Evolutionary conservation across 495 filamentous ascomycete species (phyloP).

Genomic region (Astrothelium subdiscretum): DNA sequence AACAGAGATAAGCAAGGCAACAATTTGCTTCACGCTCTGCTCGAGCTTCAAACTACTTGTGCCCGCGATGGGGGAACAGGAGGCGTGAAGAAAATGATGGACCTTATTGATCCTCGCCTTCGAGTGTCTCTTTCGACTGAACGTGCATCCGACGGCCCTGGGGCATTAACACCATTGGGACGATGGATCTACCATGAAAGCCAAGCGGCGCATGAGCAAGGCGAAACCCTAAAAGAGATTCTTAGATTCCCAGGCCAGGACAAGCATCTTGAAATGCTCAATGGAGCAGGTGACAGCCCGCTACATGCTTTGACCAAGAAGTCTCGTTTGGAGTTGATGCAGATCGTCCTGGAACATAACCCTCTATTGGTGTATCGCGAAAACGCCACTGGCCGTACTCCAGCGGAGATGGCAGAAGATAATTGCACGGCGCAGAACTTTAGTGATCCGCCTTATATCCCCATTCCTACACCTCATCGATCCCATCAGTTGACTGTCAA

Average conservation of each 20-base stretch:
- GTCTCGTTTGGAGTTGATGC: not conserved
- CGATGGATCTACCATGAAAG: constrained; percentile 23
- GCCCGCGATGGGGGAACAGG: constrained; percentile 1
- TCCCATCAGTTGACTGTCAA: not conserved
- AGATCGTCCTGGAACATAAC: constrained; percentile 39
- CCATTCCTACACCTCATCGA: not conserved
- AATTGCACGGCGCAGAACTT: constrained; percentile 32
- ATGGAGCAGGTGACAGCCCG: constrained; percentile 55
- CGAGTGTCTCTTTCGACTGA: constrained; percentile 35
- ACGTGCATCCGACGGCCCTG: constrained; percentile 30
- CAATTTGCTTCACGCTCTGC: constrained; percentile 49
- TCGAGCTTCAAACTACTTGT: constrained; percentile 22
- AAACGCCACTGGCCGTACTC: constrained; percentile 59
- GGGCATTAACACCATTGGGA: constrained; percentile 40
- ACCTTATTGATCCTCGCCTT: constrained; percentile 41
- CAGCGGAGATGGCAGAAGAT: constrained; percentile 51
- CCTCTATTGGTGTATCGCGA: constrained; percentile 51
- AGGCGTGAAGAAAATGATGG: constrained; percentile 34
- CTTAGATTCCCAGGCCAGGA: constrained; percentile 38
- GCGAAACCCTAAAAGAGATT: constrained; percentile 24
- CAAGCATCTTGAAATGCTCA: constrained; percentile 47
- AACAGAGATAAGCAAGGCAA: constrained; percentile 32
- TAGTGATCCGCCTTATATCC: constrained; percentile 1
- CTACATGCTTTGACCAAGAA: constrained; percentile 36
- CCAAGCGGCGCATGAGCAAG: not conserved